Conservation (phyloP, 495 filamentous ascomycete genomes). For the Penicillium pulvis region DNA sequence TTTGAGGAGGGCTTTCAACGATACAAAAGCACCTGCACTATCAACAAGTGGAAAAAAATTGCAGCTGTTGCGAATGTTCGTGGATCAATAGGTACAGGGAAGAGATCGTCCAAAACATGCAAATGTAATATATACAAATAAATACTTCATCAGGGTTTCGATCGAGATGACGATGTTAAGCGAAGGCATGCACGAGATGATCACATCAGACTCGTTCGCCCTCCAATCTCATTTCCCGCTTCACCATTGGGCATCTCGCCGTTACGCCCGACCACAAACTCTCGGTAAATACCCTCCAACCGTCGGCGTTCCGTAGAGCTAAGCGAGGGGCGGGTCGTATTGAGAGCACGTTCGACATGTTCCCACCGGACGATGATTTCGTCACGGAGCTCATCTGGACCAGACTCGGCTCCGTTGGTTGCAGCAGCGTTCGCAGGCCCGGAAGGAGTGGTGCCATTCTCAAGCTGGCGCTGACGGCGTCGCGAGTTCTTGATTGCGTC, state of each 20-base stretch:
- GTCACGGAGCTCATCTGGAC: conserved; percentile 45
- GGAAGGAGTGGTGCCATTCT: conserved; percentile 40
- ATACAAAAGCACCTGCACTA: too few species aligned
- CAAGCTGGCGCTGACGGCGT: conserved; percentile 58
- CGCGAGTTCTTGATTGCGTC: conserved; percentile 69
- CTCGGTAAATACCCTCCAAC: conserved; percentile 78
- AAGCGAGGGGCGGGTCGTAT: conserved; percentile 81
- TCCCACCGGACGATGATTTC: conserved; percentile 87
- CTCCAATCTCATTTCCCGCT: conserved; percentile 86
- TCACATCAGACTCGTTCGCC: conserved; percentile 91
- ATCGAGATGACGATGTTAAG: neutral
- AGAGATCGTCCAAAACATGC: neutral
- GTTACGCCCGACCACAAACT: conserved; percentile 88
- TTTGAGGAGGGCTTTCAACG: too few species aligned
- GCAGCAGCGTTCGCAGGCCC: conserved; percentile 17
- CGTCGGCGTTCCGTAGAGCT: conserved; percentile 70
- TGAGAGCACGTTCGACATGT: conserved; percentile 76
- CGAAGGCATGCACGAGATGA: neutral
- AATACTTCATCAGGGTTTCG: neutral
- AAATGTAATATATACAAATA: conserved; percentile 2
- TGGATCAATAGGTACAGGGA: conserved; percentile 1
- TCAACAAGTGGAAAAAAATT: neutral
- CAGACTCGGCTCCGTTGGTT: conserved; percentile 30
- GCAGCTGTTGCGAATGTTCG: neutral
- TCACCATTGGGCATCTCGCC: conserved; percentile 94